phyloP scores from a whole-genome alignment of 2,329 filamentous ascomycete genomes.

The Arthrocladium fulminans region DNA sequence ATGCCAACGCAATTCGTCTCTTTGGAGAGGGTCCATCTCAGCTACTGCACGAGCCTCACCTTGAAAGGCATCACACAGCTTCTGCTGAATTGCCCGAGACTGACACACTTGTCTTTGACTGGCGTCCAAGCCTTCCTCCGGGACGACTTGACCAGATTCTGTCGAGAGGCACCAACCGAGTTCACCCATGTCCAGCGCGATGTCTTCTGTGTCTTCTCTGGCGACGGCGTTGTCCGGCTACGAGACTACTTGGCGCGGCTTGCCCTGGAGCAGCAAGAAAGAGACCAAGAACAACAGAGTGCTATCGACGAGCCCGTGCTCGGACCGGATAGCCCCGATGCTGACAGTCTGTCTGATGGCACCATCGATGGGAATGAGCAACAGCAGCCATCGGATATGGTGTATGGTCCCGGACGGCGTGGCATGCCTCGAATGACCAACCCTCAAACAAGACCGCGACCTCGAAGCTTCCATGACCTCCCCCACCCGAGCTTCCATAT shows the following conservation, averaged over 20 bases:
- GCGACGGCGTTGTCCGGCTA: slow-evolving; percentile 67
- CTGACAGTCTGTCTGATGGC: slow-evolving; percentile 23
- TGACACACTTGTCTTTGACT: slow-evolving; percentile 90
- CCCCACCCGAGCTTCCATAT: slow-evolving; percentile 19
- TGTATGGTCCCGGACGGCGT: slow-evolving; percentile 15
- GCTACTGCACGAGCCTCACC: slow-evolving; percentile 82
- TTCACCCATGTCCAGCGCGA: slow-evolving; percentile 93
- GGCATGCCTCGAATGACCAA: slow-evolving; percentile 13
- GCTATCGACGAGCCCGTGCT: slow-evolving; percentile 21
- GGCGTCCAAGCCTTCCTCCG: slow-evolving; percentile 85
- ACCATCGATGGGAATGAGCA: slow-evolving; percentile 22
- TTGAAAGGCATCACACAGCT: slow-evolving; percentile 77
- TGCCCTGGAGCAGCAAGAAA: slow-evolving; percentile 20
- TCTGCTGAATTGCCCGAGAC: slow-evolving; percentile 79
- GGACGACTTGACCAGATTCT: slow-evolving; percentile 75
- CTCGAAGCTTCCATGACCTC: slow-evolving; percentile 21
- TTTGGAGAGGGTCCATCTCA: slow-evolving; percentile 88
- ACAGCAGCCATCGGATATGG: slow-evolving; percentile 17
- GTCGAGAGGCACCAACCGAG: slow-evolving; percentile 75
- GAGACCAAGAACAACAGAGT: slow-evolving; percentile 16
- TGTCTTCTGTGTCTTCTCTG: slow-evolving; percentile 96
- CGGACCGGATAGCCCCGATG: slow-evolving; percentile 22
- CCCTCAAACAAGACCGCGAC: slow-evolving; percentile 15
- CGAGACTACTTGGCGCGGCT: slow-evolving; percentile 63
- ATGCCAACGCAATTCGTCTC: slow-evolving; percentile 27